phyloP scores from a whole-genome alignment of 371 early-diverging fungal species.

The Dichotomocladium elegans region DNA sequence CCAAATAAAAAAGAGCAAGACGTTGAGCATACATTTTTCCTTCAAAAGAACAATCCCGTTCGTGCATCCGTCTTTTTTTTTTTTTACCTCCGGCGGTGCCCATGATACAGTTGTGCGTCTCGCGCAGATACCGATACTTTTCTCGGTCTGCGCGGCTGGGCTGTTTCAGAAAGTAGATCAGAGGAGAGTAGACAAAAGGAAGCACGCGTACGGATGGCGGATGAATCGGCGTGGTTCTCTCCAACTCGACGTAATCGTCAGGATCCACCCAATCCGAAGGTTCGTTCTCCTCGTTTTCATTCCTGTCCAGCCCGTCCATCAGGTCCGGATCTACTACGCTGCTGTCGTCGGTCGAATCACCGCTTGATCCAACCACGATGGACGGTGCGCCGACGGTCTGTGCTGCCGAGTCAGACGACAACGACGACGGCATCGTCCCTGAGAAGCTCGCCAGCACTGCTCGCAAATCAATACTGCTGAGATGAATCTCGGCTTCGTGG shows the following conservation, averaged over 20 bases:
- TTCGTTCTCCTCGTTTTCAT: conserved; percentile 33
- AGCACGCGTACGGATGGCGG: conserved; percentile 41
- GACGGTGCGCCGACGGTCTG: background rate
- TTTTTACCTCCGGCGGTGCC: conserved; percentile 44
- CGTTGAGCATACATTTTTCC: background rate
- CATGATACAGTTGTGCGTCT: conserved; percentile 48
- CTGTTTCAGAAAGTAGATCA: conserved; percentile 59
- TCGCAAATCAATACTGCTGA: conserved; percentile 44
- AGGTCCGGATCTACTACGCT: conserved; percentile 22
- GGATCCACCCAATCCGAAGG: conserved; percentile 43
- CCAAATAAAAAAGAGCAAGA: background rate
- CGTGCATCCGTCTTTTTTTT: background rate
- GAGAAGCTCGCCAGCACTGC: conserved; percentile 30
- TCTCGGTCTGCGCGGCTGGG: conserved; percentile 39
- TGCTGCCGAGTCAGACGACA: too few relatives aligned
- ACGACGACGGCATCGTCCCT: background rate
- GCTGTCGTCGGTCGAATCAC: conserved; percentile 13
- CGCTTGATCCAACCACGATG: background rate
- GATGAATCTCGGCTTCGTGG: conserved; percentile 45
- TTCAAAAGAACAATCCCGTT: too few relatives aligned
- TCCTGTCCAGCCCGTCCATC: conserved; percentile 33
- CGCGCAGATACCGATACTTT: conserved; percentile 36
- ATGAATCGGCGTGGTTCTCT: conserved; percentile 10
- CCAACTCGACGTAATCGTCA: conserved; percentile 46
- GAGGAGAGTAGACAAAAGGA: conserved; percentile 61